Evolutionary conservation across 2,329 filamentous ascomycete species (phyloP), one percentile per base, ranked within the genome.

Genomic region (Microcyclospora tardicrescens): DNA sequence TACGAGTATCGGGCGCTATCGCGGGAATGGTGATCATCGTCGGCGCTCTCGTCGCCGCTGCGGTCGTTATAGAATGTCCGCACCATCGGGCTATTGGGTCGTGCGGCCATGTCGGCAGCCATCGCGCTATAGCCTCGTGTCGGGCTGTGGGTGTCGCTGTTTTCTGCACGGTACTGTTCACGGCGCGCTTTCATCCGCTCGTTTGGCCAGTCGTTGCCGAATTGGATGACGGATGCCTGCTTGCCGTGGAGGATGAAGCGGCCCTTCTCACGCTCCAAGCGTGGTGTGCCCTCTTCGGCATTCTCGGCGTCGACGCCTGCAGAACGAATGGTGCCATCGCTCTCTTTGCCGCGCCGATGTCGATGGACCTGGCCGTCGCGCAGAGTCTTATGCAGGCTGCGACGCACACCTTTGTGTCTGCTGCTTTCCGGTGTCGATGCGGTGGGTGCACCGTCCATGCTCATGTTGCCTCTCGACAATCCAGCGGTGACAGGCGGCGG

Each of bases 241-340:
- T 96, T 98, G 43, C 91, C 89, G 55, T 98, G 91, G 3, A 98
- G 79, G 3, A 91, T 93, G 59, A 98, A 98, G 52, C 84, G 93
- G 5, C 85, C 85, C 10, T 83, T 77, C 10, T 81, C 81, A 35
- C 91, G 77, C 6, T 81, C 69, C 10, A 98, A 69, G 10, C 81
- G 77, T 15, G 56, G 54, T 49, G 84, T 81, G 29, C 56, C 81
- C 66, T 63, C 44, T 5, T 28, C 11, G 10, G 35, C 39, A 8
- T 15, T 37, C 15, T 38, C 35, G n/a, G 12, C 24, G n/a, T 36
- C 43, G 12, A 27, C 33, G 10, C 8, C 59, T 35, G 40, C 49
- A 10, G 53, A 58, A 10, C 56, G 55, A 6, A 68, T 61, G 31
- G 73, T 80, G 2, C 76, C 76, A 2, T 71, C 64, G 3, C 79